Evolutionary conservation across 2,329 filamentous ascomycete genomes (phyloP).

Genomic region (Stagonosporopsis chrysanthemi): DNA sequence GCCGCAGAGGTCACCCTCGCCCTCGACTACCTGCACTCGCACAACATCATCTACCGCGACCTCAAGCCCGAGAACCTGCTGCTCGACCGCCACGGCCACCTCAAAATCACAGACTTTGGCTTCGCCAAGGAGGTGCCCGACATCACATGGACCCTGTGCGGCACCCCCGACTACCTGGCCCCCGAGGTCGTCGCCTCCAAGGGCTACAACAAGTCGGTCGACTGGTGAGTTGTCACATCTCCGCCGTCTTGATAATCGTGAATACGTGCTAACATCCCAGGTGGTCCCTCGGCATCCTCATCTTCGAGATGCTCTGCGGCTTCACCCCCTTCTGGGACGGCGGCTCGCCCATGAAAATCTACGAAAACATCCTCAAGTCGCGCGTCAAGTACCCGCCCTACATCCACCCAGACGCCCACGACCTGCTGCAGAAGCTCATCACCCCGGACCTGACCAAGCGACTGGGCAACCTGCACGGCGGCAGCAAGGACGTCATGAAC

Average conservation of each 20-base stretch:
- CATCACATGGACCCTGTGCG: constrained; percentile 98
- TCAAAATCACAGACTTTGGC: constrained; percentile 98
- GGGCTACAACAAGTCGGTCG: constrained; percentile 99
- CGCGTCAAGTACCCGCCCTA: constrained; percentile 97
- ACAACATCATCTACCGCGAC: constrained; percentile 97
- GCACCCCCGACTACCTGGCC: constrained; percentile 95
- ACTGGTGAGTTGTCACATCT: too few species aligned
- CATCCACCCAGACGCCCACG: constrained; percentile 91
- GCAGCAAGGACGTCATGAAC: constrained; percentile 89
- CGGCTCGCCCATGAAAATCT: constrained; percentile 98
- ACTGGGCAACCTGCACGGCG: constrained; percentile 90
- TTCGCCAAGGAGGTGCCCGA: constrained; percentile 98
- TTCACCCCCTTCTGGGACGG: constrained; percentile 99
- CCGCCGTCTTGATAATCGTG: too few species aligned
- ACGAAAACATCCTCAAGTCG: constrained; percentile 97
- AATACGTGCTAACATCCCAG: constrained; percentile 60
- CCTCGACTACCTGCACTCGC: constrained; percentile 90
- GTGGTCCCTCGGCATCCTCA: constrained; percentile 98
- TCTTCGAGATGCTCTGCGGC: constrained; percentile 99
- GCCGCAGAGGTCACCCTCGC: constrained; percentile 96
- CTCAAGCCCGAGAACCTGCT: constrained; percentile 94
- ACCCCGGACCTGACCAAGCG: constrained; percentile 94
- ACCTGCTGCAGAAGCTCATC: constrained; percentile 90
- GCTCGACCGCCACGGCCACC: constrained; percentile 88
- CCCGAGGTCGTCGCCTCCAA: constrained; percentile 99